Evolutionary conservation across 257 asterid species (phyloP).

Genomic region (Solanum boliviense): DNA sequence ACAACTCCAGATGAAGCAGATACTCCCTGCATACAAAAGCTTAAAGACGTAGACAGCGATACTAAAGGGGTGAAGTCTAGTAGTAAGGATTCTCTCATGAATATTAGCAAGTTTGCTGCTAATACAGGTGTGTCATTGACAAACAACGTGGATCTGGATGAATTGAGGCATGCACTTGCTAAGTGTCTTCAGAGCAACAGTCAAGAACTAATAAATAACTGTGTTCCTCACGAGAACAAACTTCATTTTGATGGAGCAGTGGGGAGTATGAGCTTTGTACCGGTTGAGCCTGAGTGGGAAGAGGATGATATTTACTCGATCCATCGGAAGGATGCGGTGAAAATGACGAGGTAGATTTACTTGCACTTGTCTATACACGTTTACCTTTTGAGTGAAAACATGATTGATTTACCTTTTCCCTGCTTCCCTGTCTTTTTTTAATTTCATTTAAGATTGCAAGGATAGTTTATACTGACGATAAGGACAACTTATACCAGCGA

Average conservation of each 20-base stretch:
- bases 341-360: slow-evolving; percentile 47
- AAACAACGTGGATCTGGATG: slow-evolving; percentile 4
- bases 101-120: slow-evolving; percentile 1
- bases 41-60: not conserved
- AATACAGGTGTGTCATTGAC: slow-evolving; percentile 6
- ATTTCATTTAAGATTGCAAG: not conserved
- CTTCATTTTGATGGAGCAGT: slow-evolving; percentile 6
- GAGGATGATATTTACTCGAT: slow-evolving; percentile 70
- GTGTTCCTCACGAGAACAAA: not conserved
- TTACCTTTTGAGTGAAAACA: not conserved
- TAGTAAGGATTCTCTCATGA: not conserved
- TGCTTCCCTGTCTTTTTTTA: not conserved
- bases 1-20: not conserved
- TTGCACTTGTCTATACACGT: not conserved
- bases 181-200: not conserved
- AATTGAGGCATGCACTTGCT: not conserved
- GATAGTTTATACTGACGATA: not conserved
- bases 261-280: slow-evolving; percentile 20
- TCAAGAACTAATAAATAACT: slow-evolving; percentile 1
- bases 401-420: not conserved
- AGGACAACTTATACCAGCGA: not conserved
- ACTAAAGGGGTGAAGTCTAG: not conserved
- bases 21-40: not conserved
- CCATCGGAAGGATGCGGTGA: slow-evolving; percentile 70
- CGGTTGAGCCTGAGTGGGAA: slow-evolving; percentile 69